phyloP scores from a whole-genome alignment of 176 grass and related monocot genomes.

The Pontederia paniculata region DNA sequence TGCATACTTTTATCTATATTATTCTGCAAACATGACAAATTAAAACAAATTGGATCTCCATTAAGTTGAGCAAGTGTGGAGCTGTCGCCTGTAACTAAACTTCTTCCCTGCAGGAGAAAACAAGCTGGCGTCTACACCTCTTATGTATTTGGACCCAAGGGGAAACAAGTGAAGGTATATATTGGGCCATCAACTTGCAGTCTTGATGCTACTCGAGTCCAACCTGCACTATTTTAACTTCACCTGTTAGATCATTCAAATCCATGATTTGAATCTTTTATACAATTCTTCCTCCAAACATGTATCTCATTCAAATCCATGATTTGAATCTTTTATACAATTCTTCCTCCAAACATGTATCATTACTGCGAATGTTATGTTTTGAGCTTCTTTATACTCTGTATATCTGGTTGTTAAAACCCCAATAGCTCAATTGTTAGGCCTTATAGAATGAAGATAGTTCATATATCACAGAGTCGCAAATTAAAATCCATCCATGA shows the following conservation, averaged over 20 bases:
- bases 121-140: constrained; percentile 86
- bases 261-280: too few species aligned
- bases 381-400: too few species aligned
- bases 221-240: too few species aligned
- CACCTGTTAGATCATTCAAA: too few species aligned
- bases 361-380: neutral
- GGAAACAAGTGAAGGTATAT: constrained; percentile 75
- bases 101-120: constrained; percentile 44
- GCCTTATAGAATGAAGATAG: neutral
- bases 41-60: too few species aligned
- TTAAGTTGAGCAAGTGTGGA: too few species aligned
- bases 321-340: too few species aligned
- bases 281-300: too few species aligned
- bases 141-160: constrained; percentile 75
- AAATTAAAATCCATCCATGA: neutral
- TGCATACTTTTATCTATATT: too few species aligned
- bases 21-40: too few species aligned
- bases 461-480: neutral
- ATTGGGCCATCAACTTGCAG: constrained; percentile 1
- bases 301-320: neutral
- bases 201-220: constrained; percentile 1
- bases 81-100: neutral
- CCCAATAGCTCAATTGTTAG: too few species aligned
- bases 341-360: neutral
- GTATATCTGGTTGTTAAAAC: too few species aligned